Evolutionary conservation across 805 yeast genomes (phyloP).

Genomic region (Nakazawaea anatomiae): DNA sequence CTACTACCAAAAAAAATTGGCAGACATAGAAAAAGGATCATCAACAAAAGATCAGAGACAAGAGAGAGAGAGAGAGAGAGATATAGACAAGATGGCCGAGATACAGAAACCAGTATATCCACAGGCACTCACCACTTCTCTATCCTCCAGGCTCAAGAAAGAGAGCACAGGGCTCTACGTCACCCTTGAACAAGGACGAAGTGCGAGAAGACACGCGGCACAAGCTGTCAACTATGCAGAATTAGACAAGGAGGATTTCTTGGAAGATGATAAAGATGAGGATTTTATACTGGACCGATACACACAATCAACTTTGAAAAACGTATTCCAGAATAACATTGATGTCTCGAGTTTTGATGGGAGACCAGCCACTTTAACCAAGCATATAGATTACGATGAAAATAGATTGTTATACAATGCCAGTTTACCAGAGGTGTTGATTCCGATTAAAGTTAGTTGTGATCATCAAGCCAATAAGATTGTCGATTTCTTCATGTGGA

Average conservation of each 20-base stretch:
- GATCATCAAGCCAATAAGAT: constrained; percentile 51
- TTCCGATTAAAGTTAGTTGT: constrained; percentile 62
- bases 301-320: constrained; percentile 7
- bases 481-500: constrained; percentile 72
- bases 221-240: constrained; percentile 80
- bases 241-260: constrained; percentile 56
- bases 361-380: constrained; percentile 34
- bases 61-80: background rate
- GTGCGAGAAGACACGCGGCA: constrained; percentile 64
- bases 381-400: constrained; percentile 26
- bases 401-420: constrained; percentile 27
- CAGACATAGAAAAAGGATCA: background rate
- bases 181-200: constrained; percentile 70
- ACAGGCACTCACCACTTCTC: constrained; percentile 77
- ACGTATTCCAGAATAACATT: constrained; percentile 18
- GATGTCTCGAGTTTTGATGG: constrained; percentile 27
- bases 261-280: constrained; percentile 19
- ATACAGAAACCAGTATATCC: constrained; percentile 38
- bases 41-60: background rate
- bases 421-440: constrained; percentile 36
- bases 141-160: constrained; percentile 65
- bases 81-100: background rate
- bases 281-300: constrained; percentile 19
- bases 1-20: background rate
- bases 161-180: constrained; percentile 69